These are phyloP conservation scores for Yamadazyma sp. DNA, from an alignment of 1,139 yeast species.

Conservation along the genomic window DNA sequence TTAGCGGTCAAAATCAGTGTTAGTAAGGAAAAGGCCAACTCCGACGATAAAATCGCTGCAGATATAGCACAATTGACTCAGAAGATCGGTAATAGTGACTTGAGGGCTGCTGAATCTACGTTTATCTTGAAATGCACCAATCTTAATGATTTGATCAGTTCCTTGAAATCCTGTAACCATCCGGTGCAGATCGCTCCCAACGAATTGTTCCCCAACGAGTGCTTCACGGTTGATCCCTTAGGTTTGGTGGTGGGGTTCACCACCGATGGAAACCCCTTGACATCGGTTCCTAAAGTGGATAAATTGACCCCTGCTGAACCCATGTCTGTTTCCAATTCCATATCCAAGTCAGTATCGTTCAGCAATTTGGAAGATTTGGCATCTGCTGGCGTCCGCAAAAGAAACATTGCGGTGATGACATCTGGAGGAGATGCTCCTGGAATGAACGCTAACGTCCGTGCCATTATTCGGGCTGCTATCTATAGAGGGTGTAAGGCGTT, in stretches of 20 bases:
- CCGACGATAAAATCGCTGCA: constrained; percentile 26
- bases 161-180: constrained; percentile 25
- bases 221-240: constrained; percentile 66
- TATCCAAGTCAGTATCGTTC: constrained; percentile 18
- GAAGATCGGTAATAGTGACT: constrained; percentile 39
- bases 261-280: constrained; percentile 55
- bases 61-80: constrained; percentile 24
- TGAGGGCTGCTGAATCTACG: constrained; percentile 49
- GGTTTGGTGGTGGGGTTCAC: constrained; percentile 71
- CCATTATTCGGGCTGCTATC: constrained; percentile 90
- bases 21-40: constrained; percentile 22
- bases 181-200: constrained; percentile 53
- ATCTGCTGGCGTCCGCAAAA: constrained; percentile 27
- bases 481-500: constrained; percentile 90
- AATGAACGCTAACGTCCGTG: constrained; percentile 94
- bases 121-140: constrained; percentile 37
- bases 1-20: constrained; percentile 30
- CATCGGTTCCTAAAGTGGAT: constrained; percentile 45
- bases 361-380: constrained; percentile 9
- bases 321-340: constrained; percentile 10
- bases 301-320: constrained; percentile 16
- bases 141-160: constrained; percentile 34
- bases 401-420: constrained; percentile 89
- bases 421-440: constrained; percentile 99
- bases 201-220: constrained; percentile 64